Evolutionary conservation across 371 early-diverging fungal species (phyloP).

Genomic region (Umbelopsis sp.): DNA sequence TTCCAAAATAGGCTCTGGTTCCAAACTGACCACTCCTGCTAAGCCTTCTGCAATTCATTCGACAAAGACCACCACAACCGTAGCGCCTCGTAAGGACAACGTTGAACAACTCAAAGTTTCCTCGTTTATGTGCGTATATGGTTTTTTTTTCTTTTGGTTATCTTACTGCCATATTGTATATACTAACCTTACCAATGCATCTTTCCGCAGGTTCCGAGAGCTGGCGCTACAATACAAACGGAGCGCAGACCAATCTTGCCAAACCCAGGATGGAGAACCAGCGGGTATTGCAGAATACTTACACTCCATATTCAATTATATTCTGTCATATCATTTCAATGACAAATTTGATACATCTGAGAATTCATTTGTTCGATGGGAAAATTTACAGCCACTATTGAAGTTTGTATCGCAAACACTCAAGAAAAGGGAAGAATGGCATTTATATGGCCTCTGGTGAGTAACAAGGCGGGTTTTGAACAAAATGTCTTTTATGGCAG

Average conservation of each 20-base stretch:
- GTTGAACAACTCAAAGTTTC: slow-evolving; percentile 6
- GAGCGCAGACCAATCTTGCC: slow-evolving; percentile 7
- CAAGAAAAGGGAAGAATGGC: slow-evolving; percentile 4
- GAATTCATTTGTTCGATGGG: slow-evolving; percentile 11
- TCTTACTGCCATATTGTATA: background rate
- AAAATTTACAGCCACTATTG: slow-evolving; percentile 7
- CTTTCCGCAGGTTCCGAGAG: slow-evolving; percentile 4
- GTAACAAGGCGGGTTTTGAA: background rate
- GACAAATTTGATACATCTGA: slow-evolving; percentile 14
- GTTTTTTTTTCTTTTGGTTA: background rate
- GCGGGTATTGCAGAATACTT: slow-evolving; percentile 12
- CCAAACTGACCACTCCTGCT: background rate
- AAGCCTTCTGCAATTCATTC: background rate
- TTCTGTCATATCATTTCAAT: slow-evolving; percentile 9
- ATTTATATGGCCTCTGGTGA: slow-evolving; percentile 13
- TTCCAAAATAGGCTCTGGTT: background rate
- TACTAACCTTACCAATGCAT: background rate
- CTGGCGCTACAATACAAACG: slow-evolving; percentile 3
- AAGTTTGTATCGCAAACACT: slow-evolving; percentile 13
- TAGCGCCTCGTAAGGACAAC: background rate
- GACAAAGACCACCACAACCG: background rate
- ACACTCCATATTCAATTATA: slow-evolving; percentile 12
- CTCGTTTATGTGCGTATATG: background rate
- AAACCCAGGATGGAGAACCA: slow-evolving; percentile 4
- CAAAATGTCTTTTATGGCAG: background rate